Conservation (phyloP, 192 early-diverging fungal species). For the Backusella luteola region DNA sequence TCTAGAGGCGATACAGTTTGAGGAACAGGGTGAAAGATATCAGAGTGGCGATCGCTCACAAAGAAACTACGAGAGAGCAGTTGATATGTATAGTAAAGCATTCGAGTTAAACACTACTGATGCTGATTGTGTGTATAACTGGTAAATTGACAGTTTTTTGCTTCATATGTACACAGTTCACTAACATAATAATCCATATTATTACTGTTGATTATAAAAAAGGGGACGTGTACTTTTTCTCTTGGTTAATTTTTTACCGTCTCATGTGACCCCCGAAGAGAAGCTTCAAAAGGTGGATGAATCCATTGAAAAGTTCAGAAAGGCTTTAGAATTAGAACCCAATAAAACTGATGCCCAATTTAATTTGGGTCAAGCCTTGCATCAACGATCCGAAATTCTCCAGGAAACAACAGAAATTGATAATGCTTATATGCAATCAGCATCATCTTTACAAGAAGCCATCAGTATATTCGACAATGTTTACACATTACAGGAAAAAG, state of each 20-base stretch:
- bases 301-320: constrained; percentile 53
- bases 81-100: constrained; percentile 64
- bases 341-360: constrained; percentile 64
- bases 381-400: constrained; percentile 53
- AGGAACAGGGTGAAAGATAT: constrained; percentile 71
- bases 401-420: constrained; percentile 49
- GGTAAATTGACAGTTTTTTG: constrained; percentile 35
- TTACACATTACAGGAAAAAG: constrained; percentile 48
- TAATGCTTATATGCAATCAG: constrained; percentile 41
- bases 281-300: constrained; percentile 47
- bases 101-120: constrained; percentile 50
- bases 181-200: background rate
- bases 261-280: constrained; percentile 40
- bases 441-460: constrained; percentile 48
- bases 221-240: constrained; percentile 60
- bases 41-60: constrained; percentile 61
- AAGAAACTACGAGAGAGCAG: constrained; percentile 63
- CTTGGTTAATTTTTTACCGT: constrained; percentile 50
- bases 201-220: background rate
- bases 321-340: constrained; percentile 42
- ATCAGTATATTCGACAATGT: constrained; percentile 47
- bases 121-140: constrained; percentile 67
- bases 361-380: constrained; percentile 67
- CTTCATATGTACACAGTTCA: background rate
- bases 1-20: constrained; percentile 50